Percentiles rank a stretch among this genome's conserved stretches.
These are phyloP conservation scores for Pseudisothecium myosuroides DNA, from an alignment of 225 moss, liverwort and hornwort species.

Conservation along the genomic window DNA sequence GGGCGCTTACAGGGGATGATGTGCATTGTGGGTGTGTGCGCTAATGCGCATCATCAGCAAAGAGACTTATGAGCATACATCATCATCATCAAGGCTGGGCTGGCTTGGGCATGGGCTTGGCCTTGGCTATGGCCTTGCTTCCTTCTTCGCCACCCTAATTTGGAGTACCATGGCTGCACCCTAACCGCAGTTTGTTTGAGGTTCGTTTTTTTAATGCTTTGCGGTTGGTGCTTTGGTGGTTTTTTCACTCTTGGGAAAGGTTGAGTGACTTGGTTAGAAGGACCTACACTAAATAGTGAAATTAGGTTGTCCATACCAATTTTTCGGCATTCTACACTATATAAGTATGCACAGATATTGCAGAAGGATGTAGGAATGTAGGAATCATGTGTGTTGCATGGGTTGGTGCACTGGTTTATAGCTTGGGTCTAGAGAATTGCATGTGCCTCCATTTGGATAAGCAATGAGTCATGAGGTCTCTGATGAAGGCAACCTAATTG, in stretches of 20 bases:
- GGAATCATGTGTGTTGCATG: no score
- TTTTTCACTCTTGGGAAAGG: background rate
- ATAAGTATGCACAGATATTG: no score
- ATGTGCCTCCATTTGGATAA: no score
- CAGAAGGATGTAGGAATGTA: no score
- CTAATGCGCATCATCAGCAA: background rate
- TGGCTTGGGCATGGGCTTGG: background rate
- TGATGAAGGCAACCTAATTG: no score
- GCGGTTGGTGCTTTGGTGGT: background rate
- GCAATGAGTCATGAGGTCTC: no score
- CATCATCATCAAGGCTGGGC: background rate
- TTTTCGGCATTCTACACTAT: no score
- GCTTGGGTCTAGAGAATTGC: no score
- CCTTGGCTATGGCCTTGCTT: background rate
- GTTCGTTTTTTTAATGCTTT: background rate
- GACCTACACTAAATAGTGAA: no score
- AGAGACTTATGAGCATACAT: background rate
- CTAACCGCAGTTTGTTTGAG: background rate
- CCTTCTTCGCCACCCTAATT: background rate
- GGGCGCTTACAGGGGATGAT: background rate
- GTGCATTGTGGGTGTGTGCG: background rate
- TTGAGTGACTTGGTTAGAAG: fast-evolving
- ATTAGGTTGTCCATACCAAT: no score
- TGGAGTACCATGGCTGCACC: background rate
- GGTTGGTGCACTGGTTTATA: no score